phyloP scores from a whole-genome alignment of 176 grass and related monocot species.

The Neostapfia colusana region DNA sequence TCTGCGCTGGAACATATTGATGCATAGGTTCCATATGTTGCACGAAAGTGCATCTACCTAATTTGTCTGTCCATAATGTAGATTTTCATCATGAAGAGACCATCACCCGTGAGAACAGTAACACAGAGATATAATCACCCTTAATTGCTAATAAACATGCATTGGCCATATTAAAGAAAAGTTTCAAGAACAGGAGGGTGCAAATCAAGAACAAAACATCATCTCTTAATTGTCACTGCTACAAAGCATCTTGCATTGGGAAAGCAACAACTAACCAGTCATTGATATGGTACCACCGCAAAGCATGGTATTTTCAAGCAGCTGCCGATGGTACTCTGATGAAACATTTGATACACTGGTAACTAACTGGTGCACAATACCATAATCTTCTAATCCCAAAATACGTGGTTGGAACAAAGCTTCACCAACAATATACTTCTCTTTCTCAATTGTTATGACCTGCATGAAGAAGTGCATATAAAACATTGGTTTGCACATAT shows the following conservation, averaged over 20 bases:
- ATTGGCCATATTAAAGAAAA: slow-evolving; percentile 22
- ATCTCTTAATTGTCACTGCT: not conserved
- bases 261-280: slow-evolving; percentile 58
- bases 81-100: not conserved
- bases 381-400: slow-evolving; percentile 92
- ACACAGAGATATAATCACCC: not conserved
- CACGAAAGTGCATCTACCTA: slow-evolving; percentile 4
- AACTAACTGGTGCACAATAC: slow-evolving; percentile 85
- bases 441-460: slow-evolving; percentile 81
- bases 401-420: slow-evolving; percentile 91
- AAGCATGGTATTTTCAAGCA: slow-evolving; percentile 92
- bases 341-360: slow-evolving; percentile 78
- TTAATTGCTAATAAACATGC: not conserved
- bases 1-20: not conserved
- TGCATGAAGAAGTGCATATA: slow-evolving; percentile 43
- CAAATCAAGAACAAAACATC: slow-evolving; percentile 13
- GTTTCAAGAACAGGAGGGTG: not conserved
- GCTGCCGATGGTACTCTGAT: slow-evolving; percentile 84
- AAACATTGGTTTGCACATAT: not conserved
- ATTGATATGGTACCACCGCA: slow-evolving; percentile 87
- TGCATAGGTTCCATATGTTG: slow-evolving; percentile 15
- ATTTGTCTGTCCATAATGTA: slow-evolving; percentile 2
- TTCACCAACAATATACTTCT: slow-evolving; percentile 85
- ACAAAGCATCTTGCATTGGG: slow-evolving; percentile 16
- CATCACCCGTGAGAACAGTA: not conserved